A percentile compares a stretch with the other conserved stretches of the same genome.
These are phyloP conservation scores for Zymoseptoria ardabiliae DNA, from an alignment of 2,329 filamentous ascomycete genomes.

Conservation along the genomic window DNA sequence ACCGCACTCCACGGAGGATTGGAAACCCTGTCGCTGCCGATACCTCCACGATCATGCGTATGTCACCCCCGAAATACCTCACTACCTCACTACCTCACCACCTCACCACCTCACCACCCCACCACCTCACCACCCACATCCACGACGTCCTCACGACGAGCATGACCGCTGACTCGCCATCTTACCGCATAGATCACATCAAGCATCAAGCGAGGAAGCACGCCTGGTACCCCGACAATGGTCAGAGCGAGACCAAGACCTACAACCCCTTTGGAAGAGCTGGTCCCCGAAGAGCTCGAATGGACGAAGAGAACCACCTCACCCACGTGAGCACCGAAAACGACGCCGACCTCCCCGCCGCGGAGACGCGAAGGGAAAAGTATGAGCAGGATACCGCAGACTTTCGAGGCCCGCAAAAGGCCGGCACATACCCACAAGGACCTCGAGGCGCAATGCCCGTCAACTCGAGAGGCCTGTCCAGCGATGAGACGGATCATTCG, in stretches of 20 bases:
- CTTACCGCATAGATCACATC: slow-evolving; percentile 18
- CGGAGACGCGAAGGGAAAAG: slow-evolving; percentile 5
- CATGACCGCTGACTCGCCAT: slow-evolving; percentile 5
- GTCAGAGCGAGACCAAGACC: slow-evolving; percentile 9
- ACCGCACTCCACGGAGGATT: neutral
- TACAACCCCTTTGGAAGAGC: slow-evolving; percentile 25
- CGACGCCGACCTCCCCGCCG: slow-evolving; percentile 14
- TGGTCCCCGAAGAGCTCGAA: slow-evolving; percentile 6
- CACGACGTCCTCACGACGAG: neutral
- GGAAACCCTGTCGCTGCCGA: neutral
- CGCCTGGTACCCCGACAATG: slow-evolving; percentile 24
- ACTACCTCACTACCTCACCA: neutral
- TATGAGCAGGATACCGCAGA: slow-evolving; percentile 5
- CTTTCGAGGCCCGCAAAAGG: slow-evolving; percentile 11
- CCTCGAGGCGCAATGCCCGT: slow-evolving; percentile 3
- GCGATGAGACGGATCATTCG: slow-evolving; percentile 1
- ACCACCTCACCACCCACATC: neutral
- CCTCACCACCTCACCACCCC: neutral
- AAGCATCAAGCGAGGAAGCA: slow-evolving; percentile 22
- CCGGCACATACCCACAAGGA: slow-evolving; percentile 18
- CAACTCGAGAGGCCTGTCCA: slow-evolving; percentile 11
- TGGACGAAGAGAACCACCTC: slow-evolving; percentile 18
- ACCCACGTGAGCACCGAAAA: slow-evolving; percentile 12
- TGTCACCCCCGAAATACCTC: neutral
- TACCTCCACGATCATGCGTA: slow-evolving; percentile 3